Conservation (phyloP, 2,329 filamentous ascomycete genomes). For the Neopestalotiopsis sp. region DNA sequence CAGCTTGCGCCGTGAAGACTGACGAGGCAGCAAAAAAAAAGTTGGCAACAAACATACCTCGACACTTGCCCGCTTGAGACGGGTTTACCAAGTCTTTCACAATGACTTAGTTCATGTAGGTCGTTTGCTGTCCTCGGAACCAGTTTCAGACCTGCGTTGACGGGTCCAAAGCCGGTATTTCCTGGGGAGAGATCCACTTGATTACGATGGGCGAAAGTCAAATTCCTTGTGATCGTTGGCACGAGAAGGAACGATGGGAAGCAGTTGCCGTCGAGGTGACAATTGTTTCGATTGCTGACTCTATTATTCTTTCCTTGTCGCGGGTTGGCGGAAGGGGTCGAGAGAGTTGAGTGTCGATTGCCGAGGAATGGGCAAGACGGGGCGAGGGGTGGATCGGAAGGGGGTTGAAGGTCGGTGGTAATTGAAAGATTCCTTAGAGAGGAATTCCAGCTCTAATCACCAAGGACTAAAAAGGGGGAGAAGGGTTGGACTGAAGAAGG, state of each 20-base stretch:
- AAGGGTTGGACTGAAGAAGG: conserved; percentile 2
- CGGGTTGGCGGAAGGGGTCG: conserved; percentile 23
- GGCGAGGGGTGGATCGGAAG: conserved; percentile 22
- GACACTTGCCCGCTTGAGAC: conserved; percentile 34
- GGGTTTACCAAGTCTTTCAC: conserved; percentile 21
- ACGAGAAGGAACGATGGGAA: conserved; percentile 24
- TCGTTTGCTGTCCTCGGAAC: conserved; percentile 36
- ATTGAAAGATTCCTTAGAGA: conserved; percentile 35
- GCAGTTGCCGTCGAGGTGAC: conserved; percentile 22
- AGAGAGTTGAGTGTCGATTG: conserved; percentile 22
- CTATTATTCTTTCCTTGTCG: conserved; percentile 22
- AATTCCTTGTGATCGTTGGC: conserved; percentile 37
- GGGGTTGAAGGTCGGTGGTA: conserved; percentile 31
- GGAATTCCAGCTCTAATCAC: conserved; percentile 36
- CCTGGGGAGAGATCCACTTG: conserved; percentile 35
- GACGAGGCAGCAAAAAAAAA: background rate
- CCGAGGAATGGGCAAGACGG: conserved; percentile 32
- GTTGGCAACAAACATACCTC: conserved; percentile 34
- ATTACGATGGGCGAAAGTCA: conserved; percentile 39
- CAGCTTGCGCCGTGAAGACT: background rate
- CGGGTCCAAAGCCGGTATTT: conserved; percentile 38
- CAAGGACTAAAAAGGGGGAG: conserved; percentile 20
- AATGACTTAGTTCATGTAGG: conserved; percentile 37
- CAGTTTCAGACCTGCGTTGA: conserved; percentile 36
- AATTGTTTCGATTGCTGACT: background rate